Base-by-base conservation (phyloP, 805 yeast genomes). In the Suhomyces sp. region DNA sequence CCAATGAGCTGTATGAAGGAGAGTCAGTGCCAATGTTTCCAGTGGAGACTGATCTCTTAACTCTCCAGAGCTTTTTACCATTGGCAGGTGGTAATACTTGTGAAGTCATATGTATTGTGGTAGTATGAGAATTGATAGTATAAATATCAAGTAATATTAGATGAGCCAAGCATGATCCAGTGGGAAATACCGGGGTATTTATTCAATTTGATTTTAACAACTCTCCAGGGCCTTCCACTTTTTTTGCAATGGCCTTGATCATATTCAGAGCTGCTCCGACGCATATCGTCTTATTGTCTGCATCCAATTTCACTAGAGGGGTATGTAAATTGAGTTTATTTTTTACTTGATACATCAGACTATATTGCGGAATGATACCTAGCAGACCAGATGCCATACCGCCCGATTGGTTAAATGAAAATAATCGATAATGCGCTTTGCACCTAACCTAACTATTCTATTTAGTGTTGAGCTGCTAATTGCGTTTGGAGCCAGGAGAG, bases 11-110 rank as follows among this genome's bases (percentile, higher is more conserved):
- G 49, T 57, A 58, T 2, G 60, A 43, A 48, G 56, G 33, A 24
- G 43, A 46, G 35, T 58, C 58, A n/a, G 48, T 20, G 9, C 50
- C 44, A 33, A 57, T 53, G n/a, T 53, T 43, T 37, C 46, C 47
- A 24, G 56, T 49, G 24, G 54, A 52, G 24, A 48, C 47, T 4
- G 54, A 29, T 53, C 69, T 65, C 58, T 69, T 73, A 44, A 73
- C 76, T 63, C 78, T 70, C 79, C 79, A 75, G 55, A 73, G 62
- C 53, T 73, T 75, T 51, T 68, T 73, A 39, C 79, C 79, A 58
- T 74, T 73, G 52, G 77, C 75, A 45, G 79, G 78, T 48, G 78
- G 78, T 55, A 64, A 47, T 19, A 47, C 51, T 50, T 41, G 46
- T 45, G 51, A 17, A 17, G 21, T 44, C 22, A 22, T 47, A 35